phyloP scores from a whole-genome alignment of 2,329 filamentous ascomycete genomes.

The Verticillium alfalfae region DNA sequence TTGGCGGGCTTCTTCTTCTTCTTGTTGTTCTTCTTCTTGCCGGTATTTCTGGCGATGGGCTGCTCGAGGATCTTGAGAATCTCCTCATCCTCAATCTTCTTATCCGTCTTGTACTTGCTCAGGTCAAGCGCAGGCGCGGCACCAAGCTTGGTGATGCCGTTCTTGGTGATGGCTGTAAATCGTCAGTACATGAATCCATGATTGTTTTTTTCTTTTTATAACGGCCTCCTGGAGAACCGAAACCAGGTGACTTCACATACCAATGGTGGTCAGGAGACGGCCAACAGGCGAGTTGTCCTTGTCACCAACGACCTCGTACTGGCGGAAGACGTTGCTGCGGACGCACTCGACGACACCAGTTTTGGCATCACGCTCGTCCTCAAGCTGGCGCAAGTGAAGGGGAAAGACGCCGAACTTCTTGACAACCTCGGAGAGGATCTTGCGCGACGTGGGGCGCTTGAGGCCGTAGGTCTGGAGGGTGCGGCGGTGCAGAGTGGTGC shows the following conservation, averaged over 20 bases:
- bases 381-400: slow-evolving; percentile 94
- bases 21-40: slow-evolving; percentile 89
- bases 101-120: slow-evolving; percentile 83
- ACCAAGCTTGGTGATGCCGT: slow-evolving; percentile 83
- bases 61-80: slow-evolving; percentile 90
- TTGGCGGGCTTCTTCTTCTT: slow-evolving; percentile 61
- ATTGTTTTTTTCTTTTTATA: slow-evolving; percentile 9
- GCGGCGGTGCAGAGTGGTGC: slow-evolving; percentile 87
- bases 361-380: slow-evolving; percentile 95
- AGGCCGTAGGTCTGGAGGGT: slow-evolving; percentile 87
- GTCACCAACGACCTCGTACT: slow-evolving; percentile 94
- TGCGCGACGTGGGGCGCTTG: slow-evolving; percentile 89
- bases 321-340: slow-evolving; percentile 82
- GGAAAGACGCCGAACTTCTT: slow-evolving; percentile 98
- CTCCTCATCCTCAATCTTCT: slow-evolving; percentile 97
- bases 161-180: slow-evolving; percentile 84
- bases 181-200: background rate
- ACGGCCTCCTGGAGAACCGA: background rate
- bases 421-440: slow-evolving; percentile 88
- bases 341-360: slow-evolving; percentile 94
- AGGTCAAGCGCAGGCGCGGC: slow-evolving; percentile 71
- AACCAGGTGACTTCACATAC: slow-evolving; percentile 47
- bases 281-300: slow-evolving; percentile 83
- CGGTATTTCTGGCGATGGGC: slow-evolving; percentile 79
- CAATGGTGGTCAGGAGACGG: slow-evolving; percentile 83